phyloP scores from a whole-genome alignment of 257 asterid species.

The Solanum virginianum region DNA sequence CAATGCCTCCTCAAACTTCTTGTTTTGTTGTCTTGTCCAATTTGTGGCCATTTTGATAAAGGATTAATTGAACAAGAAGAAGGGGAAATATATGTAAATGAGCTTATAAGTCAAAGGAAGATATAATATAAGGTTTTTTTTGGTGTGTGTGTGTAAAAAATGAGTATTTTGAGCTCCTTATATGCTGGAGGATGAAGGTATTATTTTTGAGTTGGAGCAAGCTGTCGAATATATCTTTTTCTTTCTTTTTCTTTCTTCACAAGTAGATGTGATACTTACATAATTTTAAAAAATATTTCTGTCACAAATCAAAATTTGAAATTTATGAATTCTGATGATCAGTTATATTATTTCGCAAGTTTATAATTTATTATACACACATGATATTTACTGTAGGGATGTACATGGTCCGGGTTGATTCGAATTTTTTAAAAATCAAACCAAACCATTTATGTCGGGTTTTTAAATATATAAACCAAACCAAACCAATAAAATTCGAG shows the following conservation, averaged over 20 bases:
- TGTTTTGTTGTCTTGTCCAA: conserved; percentile 40
- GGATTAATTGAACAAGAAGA: not conserved
- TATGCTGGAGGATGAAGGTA: conserved; percentile 9
- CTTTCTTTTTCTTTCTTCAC: not conserved
- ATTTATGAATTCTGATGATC: no score
- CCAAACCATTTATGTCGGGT: no score
- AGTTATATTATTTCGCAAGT: no score
- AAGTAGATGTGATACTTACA: not conserved
- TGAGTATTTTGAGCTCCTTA: not conserved
- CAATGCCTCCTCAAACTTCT: conserved; percentile 40
- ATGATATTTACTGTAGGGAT: no score
- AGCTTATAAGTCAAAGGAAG: not conserved
- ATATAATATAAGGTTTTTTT: conserved; percentile 1
- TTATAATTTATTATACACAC: no score
- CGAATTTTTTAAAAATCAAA: no score
- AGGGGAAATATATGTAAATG: not conserved
- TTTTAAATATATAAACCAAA: no score
- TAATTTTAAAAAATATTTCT: no score
- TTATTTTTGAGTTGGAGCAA: conserved; percentile 10
- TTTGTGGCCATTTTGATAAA: conserved; percentile 30
- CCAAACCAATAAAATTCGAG: no score
- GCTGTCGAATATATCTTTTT: conserved; percentile 27
- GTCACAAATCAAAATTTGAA: no score
- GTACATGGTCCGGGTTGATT: no score
- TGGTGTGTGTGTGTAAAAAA: not conserved